Evolutionary conservation across 345 rosid species (phyloP).

Genomic region (Populus simonii): DNA sequence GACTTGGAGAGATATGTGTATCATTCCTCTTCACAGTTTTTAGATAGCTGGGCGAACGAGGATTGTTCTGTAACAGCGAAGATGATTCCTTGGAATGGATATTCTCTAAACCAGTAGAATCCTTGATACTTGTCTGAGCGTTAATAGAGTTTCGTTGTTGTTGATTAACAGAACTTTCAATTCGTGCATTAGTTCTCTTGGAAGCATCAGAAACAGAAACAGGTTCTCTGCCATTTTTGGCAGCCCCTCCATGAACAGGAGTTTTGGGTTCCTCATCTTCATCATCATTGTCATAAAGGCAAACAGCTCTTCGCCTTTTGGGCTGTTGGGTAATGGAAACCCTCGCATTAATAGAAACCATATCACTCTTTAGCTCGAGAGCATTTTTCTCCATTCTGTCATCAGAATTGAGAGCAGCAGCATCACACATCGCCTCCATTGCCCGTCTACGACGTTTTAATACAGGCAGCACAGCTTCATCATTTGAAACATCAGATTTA

Average conservation of each 20-base stretch:
- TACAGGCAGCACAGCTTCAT: conserved; percentile 55
- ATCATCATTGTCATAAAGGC: conserved; percentile 60
- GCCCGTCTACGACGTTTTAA: conserved; percentile 57
- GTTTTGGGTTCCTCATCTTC: conserved; percentile 72
- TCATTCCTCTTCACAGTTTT: conserved; percentile 22
- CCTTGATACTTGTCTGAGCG: conserved; percentile 28
- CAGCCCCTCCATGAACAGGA: conserved; percentile 68
- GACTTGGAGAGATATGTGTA: conserved; percentile 27
- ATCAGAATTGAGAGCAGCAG: conserved; percentile 41
- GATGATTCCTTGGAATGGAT: conserved; percentile 28
- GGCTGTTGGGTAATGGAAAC: conserved; percentile 39
- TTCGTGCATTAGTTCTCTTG: conserved; percentile 30
- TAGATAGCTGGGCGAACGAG: conserved; percentile 22
- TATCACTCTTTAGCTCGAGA: conserved; percentile 34
- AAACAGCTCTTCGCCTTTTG: conserved; percentile 71
- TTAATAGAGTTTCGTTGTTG: conserved; percentile 25
- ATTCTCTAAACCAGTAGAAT: conserved; percentile 34
- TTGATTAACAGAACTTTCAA: conserved; percentile 5
- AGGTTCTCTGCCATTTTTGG: conserved; percentile 33
- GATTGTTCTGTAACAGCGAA: conserved; percentile 30
- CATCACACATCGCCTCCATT: conserved; percentile 55
- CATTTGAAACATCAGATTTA: conserved; percentile 24
- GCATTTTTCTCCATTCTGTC: conserved; percentile 41
- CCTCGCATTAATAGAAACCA: conserved; percentile 34
- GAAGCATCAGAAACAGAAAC: conserved; percentile 28